These are phyloP conservation scores for Suillus alpinus DNA, from an alignment of 768 basidiomycete genomes.

Conservation along the genomic window DNA sequence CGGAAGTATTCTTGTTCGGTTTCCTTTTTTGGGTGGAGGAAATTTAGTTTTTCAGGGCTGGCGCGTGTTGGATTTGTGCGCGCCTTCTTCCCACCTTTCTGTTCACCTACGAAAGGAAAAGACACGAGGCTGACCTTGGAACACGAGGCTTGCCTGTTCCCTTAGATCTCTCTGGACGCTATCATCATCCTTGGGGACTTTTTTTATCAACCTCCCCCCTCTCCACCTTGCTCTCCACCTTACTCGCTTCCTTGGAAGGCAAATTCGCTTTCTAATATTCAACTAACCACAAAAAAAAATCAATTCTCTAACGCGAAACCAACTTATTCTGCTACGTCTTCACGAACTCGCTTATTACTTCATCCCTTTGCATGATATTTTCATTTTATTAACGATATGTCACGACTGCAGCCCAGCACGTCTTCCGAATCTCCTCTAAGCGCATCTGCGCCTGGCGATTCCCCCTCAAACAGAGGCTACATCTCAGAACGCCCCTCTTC, in stretches of 20 bases:
- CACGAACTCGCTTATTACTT: conserved; percentile 30
- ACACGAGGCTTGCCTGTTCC: conserved; percentile 47
- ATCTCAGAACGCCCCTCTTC: conserved; percentile 34
- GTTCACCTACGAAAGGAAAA: conserved; percentile 39
- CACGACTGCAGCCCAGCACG: conserved; percentile 31
- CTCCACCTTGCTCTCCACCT: conserved; percentile 16
- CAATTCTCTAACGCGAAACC: conserved; percentile 34
- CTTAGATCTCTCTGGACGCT: conserved; percentile 1
- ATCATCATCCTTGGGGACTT: background rate
- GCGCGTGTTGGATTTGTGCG: conserved; percentile 25
- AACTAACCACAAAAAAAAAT: conserved; percentile 19
- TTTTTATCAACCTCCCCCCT: conserved; percentile 16
- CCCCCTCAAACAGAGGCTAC: conserved; percentile 27
- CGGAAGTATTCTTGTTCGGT: conserved; percentile 13
- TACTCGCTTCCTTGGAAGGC: conserved; percentile 9
- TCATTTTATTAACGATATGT: conserved; percentile 35
- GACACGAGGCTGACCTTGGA: conserved; percentile 44
- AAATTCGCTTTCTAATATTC: conserved; percentile 18
- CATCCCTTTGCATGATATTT: conserved; percentile 26
- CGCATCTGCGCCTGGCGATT: conserved; percentile 17
- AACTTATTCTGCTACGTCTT: conserved; percentile 20
- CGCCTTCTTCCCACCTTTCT: conserved; percentile 25
- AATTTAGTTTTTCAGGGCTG: conserved; percentile 34
- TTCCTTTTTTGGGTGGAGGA: conserved; percentile 30
- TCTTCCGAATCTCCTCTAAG: conserved; percentile 31